Evolutionary conservation across 2,329 filamentous ascomycete species (phyloP).

Genomic region (Cytospora piceae): DNA sequence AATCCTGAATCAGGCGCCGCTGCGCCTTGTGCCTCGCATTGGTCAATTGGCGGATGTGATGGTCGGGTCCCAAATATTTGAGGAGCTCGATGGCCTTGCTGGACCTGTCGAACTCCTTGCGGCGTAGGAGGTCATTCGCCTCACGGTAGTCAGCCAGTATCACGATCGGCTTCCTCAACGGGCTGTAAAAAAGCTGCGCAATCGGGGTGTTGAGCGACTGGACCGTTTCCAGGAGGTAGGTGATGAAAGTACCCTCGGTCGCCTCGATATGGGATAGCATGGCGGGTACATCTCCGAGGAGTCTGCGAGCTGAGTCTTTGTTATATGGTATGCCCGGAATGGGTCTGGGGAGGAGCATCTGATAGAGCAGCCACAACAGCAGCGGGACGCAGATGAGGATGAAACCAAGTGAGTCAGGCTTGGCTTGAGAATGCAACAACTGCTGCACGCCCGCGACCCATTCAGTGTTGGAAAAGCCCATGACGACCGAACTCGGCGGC

Average conservation of each 20-base stretch:
- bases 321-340: conserved; percentile 39
- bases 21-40: neutral
- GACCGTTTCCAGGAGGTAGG: conserved; percentile 29
- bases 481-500: too few species aligned
- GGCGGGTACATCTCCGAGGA: conserved; percentile 36
- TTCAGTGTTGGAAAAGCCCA: too few species aligned
- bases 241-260: conserved; percentile 23
- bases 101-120: conserved; percentile 27
- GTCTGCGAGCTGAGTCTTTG: conserved; percentile 23
- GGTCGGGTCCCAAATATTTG: neutral
- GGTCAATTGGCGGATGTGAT: neutral
- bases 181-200: conserved; percentile 42
- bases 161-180: conserved; percentile 48
- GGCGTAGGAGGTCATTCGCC: conserved; percentile 30
- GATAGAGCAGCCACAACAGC: too few species aligned
- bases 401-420: too few species aligned
- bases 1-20: conserved; percentile 7
- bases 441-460: too few species aligned
- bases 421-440: too few species aligned
- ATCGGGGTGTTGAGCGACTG: neutral
- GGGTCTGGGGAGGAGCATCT: conserved; percentile 34
- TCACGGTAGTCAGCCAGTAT: conserved; percentile 31
- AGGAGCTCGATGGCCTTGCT: neutral
- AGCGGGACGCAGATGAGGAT: too few species aligned
- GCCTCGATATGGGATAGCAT: conserved; percentile 14